These are phyloP conservation scores for Lojkania enalia DNA, from an alignment of 2,329 filamentous ascomycete species.

Conservation along the genomic window DNA sequence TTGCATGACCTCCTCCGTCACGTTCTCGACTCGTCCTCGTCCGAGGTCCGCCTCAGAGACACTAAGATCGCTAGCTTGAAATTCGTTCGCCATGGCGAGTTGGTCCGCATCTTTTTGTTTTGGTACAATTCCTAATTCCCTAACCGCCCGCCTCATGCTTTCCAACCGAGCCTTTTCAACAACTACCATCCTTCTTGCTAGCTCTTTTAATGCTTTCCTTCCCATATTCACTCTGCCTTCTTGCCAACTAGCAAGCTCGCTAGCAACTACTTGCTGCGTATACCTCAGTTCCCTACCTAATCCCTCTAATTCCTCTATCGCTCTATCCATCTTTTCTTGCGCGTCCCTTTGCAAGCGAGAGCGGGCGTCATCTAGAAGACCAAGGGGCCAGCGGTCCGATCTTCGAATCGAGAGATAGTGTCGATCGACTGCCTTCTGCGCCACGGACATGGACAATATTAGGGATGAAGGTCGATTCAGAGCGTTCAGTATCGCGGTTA, in stretches of 20 bases:
- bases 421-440: conserved; percentile 76
- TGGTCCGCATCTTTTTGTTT: background rate
- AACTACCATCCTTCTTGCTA: conserved; percentile 78
- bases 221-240: conserved; percentile 82
- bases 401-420: conserved; percentile 74
- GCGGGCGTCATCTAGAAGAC: conserved; percentile 83
- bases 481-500: conserved; percentile 77
- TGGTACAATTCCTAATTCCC: conserved; percentile 51
- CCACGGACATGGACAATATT: conserved; percentile 73
- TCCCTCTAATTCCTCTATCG: conserved; percentile 69
- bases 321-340: conserved; percentile 74
- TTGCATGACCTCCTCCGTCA: background rate
- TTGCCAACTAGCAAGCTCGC: conserved; percentile 92
- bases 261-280: conserved; percentile 90
- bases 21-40: background rate
- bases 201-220: conserved; percentile 70
- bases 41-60: background rate
- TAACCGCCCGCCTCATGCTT: conserved; percentile 76
- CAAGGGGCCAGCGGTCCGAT: conserved; percentile 77
- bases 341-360: conserved; percentile 81
- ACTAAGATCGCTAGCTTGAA: background rate
- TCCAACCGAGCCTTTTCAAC: conserved; percentile 78
- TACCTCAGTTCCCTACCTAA: conserved; percentile 84
- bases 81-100: background rate
- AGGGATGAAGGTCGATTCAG: conserved; percentile 78